Evolutionary conservation across 805 yeast genomes (phyloP).

Genomic region (Metschnikowia drakensbergensis): DNA sequence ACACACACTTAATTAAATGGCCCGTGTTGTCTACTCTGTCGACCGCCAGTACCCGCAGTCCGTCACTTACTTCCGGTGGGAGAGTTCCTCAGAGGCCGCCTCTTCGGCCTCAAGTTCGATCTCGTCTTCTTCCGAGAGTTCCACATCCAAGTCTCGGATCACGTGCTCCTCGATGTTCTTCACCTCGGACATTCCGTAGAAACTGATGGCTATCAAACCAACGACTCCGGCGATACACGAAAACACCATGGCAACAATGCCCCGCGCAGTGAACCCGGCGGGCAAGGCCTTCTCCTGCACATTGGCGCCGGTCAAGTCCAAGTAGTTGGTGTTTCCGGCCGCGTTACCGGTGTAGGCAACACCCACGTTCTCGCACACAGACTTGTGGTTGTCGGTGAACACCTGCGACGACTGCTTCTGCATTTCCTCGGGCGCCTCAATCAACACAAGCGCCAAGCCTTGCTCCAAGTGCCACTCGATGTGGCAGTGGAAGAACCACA

Average conservation of each 20-base stretch:
- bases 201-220: constrained; percentile 71
- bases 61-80: constrained; percentile 5
- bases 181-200: constrained; percentile 85
- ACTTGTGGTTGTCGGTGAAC: constrained; percentile 57
- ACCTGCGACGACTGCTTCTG: constrained; percentile 49
- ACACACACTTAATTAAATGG: constrained; percentile 11
- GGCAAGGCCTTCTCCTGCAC: constrained; percentile 68
- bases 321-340: constrained; percentile 70
- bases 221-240: constrained; percentile 80
- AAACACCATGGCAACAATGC: constrained; percentile 91
- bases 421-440: constrained; percentile 79
- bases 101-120: constrained; percentile 12
- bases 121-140: constrained; percentile 33
- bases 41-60: background rate
- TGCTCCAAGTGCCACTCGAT: constrained; percentile 97
- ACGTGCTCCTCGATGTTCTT: constrained; percentile 63
- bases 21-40: constrained; percentile 2
- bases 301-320: constrained; percentile 72
- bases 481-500: constrained; percentile 98
- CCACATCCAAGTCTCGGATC: constrained; percentile 50
- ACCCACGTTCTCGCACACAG: constrained; percentile 56
- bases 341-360: constrained; percentile 73
- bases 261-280: constrained; percentile 88
- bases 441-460: constrained; percentile 76
- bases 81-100: constrained; percentile 6